These are phyloP conservation scores for Aspergillus sp. DNA, from an alignment of 2,329 filamentous ascomycete species.

Conservation along the genomic window DNA sequence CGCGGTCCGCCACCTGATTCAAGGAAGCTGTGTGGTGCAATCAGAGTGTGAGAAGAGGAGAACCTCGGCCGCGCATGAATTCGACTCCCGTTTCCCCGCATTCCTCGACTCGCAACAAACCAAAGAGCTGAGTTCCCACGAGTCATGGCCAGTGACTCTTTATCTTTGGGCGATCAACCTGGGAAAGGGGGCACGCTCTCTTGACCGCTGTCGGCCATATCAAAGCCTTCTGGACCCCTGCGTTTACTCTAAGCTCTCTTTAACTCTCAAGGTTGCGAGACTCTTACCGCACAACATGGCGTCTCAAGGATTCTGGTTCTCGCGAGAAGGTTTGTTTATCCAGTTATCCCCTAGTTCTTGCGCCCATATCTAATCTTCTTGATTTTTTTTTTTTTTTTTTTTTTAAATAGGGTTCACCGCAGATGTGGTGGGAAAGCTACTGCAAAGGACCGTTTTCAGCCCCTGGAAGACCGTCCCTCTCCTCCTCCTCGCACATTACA, in stretches of 20 bases:
- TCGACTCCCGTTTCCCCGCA: conserved; percentile 22
- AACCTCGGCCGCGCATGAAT: conserved; percentile 23
- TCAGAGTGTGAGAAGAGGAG: neutral
- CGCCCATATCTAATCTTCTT: neutral
- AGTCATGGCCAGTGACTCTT: neutral
- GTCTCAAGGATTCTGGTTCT: conserved; percentile 23
- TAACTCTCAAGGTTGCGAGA: neutral
- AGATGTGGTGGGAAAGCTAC: conserved; percentile 59
- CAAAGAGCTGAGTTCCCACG: neutral
- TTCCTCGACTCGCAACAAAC: neutral
- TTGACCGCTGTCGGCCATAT: conserved; percentile 3
- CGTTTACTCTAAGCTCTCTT: neutral
- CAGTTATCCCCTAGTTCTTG: neutral
- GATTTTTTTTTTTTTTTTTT: neutral
- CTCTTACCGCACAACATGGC: conserved; percentile 1
- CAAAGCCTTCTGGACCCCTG: neutral
- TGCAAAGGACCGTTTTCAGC: conserved; percentile 64
- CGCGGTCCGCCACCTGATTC: neutral
- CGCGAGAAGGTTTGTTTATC: conserved; percentile 32
- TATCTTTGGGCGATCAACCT: neutral
- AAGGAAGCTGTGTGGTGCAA: neutral
- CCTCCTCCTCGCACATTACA: conserved; percentile 63
- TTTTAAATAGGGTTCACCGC: conserved; percentile 50
- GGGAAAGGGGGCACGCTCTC: neutral
- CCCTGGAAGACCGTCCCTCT: conserved; percentile 65